Evolutionary conservation across 352 stramenopile genomes (phyloP).

Genomic region (Globisporangium parvum): DNA sequence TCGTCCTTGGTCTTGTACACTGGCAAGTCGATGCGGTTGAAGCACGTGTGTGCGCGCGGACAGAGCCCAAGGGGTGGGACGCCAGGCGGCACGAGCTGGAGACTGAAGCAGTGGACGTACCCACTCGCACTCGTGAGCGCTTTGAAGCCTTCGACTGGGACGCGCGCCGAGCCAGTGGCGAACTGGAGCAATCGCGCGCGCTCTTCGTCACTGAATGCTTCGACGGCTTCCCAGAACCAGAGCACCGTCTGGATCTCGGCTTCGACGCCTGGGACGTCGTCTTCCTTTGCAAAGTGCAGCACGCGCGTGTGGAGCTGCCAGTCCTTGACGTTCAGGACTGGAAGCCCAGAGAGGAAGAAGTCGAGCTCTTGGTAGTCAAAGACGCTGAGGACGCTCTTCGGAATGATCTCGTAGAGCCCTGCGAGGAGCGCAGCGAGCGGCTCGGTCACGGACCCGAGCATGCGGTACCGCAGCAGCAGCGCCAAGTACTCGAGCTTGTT

Average conservation of each 20-base stretch:
- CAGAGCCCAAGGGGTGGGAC: constrained; percentile 51
- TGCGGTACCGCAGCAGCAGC: constrained; percentile 90
- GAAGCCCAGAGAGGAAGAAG: constrained; percentile 88
- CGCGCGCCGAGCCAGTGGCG: constrained; percentile 94
- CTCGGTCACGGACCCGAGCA: constrained; percentile 87
- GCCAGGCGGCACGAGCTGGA: constrained; percentile 57
- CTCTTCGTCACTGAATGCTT: constrained; percentile 86
- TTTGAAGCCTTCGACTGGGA: constrained; percentile 84
- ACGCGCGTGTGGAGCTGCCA: constrained; percentile 78
- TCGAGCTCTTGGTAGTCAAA: constrained; percentile 96
- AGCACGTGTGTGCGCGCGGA: constrained; percentile 82
- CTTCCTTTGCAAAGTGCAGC: constrained; percentile 34
- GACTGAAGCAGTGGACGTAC: constrained; percentile 73
- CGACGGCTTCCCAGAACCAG: constrained; percentile 91
- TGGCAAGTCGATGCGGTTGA: constrained; percentile 85
- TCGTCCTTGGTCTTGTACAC: constrained; percentile 75
- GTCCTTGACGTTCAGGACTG: constrained; percentile 81
- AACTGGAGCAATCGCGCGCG: constrained; percentile 96
- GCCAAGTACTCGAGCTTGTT: constrained; percentile 96
- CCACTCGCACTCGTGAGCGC: constrained; percentile 75
- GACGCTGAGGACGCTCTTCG: constrained; percentile 81
- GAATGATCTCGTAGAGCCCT: constrained; percentile 92
- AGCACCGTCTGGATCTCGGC: constrained; percentile 59
- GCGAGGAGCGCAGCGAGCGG: constrained; percentile 89
- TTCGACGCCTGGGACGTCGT: constrained; percentile 42